Conservation (phyloP, 139 green algal genomes). For the Micromonas commoda region DNA sequence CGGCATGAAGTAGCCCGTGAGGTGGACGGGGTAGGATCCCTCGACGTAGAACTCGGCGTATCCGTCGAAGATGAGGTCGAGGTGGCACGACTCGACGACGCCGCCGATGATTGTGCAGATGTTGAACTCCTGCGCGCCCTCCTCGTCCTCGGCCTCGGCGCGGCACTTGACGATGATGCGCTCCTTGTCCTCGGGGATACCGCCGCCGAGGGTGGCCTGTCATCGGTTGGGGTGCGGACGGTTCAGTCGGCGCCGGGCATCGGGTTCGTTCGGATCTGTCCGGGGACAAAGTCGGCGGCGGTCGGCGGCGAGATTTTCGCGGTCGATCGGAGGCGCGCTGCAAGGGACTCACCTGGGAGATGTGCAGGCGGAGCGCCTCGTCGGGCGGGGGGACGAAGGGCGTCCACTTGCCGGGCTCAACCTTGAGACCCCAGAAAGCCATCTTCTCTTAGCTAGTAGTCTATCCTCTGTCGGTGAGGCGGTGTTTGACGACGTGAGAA, state of each 20-base stretch:
- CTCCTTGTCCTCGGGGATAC: background rate
- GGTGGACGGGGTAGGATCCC: conserved; percentile 51
- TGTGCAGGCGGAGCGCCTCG: conserved; percentile 49
- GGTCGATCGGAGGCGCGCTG: no score
- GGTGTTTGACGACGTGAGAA: no score
- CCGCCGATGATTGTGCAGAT: conserved; percentile 52
- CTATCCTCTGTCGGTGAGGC: no score
- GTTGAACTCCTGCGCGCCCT: conserved; percentile 34
- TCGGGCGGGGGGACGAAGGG: conserved; percentile 65
- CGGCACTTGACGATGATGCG: conserved; percentile 6
- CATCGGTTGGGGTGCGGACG: background rate
- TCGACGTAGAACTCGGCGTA: conserved; percentile 71
- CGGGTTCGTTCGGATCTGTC: background rate
- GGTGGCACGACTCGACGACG: conserved; percentile 42
- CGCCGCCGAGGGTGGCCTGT: background rate
- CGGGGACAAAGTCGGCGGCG: background rate
- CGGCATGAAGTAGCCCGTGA: conserved; percentile 72
- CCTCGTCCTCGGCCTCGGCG: conserved; percentile 24
- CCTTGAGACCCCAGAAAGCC: conserved; percentile 58
- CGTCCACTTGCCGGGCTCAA: conserved; percentile 55
- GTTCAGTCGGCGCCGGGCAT: background rate
- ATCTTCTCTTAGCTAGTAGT: no score
- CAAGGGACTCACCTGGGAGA: conserved; percentile 54
- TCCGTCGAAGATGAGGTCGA: conserved; percentile 67
- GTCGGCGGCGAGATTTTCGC: no score